These are phyloP conservation scores for Gryganskiella cystojenkinii DNA, from an alignment of 192 early-diverging fungal species.

Conservation along the genomic window DNA sequence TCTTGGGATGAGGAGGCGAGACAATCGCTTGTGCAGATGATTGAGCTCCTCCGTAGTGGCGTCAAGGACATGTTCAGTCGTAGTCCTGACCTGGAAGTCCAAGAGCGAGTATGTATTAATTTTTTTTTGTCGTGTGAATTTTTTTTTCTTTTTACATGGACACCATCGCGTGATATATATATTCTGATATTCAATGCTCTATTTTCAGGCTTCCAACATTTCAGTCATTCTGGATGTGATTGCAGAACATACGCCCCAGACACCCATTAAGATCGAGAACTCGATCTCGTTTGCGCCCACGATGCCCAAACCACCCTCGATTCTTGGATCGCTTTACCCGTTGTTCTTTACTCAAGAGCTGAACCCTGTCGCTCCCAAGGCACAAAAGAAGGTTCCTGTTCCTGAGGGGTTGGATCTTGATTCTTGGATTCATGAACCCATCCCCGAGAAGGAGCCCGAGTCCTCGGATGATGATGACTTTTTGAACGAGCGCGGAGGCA, in stretches of 20 bases:
- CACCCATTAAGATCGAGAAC: constrained; percentile 42
- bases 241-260: constrained; percentile 49
- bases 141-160: too few species aligned
- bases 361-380: constrained; percentile 90
- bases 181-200: not conserved
- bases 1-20: constrained; percentile 65
- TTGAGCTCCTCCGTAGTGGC: constrained; percentile 58
- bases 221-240: constrained; percentile 63
- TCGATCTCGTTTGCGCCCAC: constrained; percentile 41
- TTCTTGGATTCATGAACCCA: constrained; percentile 78
- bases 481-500: constrained; percentile 49
- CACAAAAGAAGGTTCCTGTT: constrained; percentile 90
- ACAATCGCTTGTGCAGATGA: constrained; percentile 58
- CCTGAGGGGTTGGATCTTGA: constrained; percentile 90
- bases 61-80: constrained; percentile 58
- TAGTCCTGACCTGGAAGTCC: constrained; percentile 79
- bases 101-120: constrained; percentile 74
- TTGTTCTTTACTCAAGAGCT: constrained; percentile 86
- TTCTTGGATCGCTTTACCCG: constrained; percentile 67
- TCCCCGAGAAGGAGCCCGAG: constrained; percentile 68
- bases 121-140: too few species aligned
- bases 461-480: constrained; percentile 54
- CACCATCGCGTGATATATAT: not conserved
- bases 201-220: constrained; percentile 57
- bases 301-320: constrained; percentile 51